phyloP scores from a whole-genome alignment of 352 stramenopile genomes.

The Pythium plurisporium region DNA sequence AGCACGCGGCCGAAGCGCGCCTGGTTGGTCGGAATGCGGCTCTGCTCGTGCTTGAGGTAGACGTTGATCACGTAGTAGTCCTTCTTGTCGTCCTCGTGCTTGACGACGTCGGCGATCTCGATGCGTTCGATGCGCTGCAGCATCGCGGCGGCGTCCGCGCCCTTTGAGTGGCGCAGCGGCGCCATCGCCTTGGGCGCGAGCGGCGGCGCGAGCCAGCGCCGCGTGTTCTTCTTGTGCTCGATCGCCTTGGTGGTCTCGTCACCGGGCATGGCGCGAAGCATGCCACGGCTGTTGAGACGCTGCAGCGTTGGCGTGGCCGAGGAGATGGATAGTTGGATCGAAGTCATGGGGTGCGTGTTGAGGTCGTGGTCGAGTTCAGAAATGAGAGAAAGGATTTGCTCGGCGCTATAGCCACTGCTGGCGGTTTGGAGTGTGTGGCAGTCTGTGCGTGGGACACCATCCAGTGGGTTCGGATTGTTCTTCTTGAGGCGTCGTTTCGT shows the following conservation, averaged over 20 bases:
- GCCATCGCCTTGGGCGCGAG: slow-evolving; percentile 31
- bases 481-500: background rate
- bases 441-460: background rate
- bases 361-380: background rate
- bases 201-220: slow-evolving; percentile 26
- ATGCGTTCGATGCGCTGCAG: slow-evolving; percentile 30
- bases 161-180: slow-evolving; percentile 16
- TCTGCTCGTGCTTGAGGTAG: slow-evolving; percentile 49
- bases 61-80: slow-evolving; percentile 43
- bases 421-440: background rate
- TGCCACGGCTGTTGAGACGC: slow-evolving; percentile 19
- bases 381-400: background rate
- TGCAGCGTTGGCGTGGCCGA: slow-evolving; percentile 11
- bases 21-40: slow-evolving; percentile 38
- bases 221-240: slow-evolving; percentile 1
- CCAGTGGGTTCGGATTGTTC: background rate
- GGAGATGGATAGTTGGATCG: background rate
- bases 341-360: slow-evolving; percentile 13
- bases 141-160: slow-evolving; percentile 1
- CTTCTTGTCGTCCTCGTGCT: slow-evolving; percentile 17
- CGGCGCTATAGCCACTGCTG: too few species aligned
- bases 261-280: slow-evolving; percentile 21
- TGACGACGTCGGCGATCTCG: slow-evolving; percentile 23
- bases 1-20: background rate
- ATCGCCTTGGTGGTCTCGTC: slow-evolving; percentile 20